Percentiles rank a stretch among this genome's conserved stretches.
These are phyloP conservation scores for Escovopsis sp. DNA, from an alignment of 2,329 filamentous ascomycete species.

Conservation along the genomic window DNA sequence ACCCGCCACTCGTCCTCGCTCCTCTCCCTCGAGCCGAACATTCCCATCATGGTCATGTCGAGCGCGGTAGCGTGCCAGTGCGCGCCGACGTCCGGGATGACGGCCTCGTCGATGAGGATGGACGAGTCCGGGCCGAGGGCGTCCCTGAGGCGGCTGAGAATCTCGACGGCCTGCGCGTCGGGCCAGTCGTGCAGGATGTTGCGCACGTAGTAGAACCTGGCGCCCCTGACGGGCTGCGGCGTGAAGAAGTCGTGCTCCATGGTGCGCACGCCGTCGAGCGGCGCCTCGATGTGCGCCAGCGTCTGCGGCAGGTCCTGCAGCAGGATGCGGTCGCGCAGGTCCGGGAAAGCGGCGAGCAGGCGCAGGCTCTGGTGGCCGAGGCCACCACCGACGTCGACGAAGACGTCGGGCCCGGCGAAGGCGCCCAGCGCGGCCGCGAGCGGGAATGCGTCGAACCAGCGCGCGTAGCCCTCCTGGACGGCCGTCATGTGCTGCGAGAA, in stretches of 20 bases:
- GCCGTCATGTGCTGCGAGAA: background rate
- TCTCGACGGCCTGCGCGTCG: constrained; percentile 14
- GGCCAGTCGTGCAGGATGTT: constrained; percentile 24
- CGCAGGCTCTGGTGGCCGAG: background rate
- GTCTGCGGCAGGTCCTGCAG: constrained; percentile 1
- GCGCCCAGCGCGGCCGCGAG: background rate
- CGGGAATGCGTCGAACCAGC: background rate
- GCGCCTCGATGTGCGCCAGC: background rate
- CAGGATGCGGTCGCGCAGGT: background rate
- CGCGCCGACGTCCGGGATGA: constrained; percentile 12
- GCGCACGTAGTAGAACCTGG: constrained; percentile 15
- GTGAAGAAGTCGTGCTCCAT: constrained; percentile 12
- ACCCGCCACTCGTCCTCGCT: background rate
- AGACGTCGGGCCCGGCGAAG: background rate
- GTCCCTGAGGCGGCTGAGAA: constrained; percentile 16
- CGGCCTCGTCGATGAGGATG: constrained; percentile 21
- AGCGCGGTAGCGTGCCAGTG: background rate
- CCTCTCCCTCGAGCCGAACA: background rate
- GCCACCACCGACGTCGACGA: background rate
- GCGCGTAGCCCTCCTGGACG: background rate
- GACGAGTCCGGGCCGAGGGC: constrained; percentile 20
- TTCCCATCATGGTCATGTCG: background rate
- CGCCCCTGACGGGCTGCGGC: constrained; percentile 8
- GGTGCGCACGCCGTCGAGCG: constrained; percentile 1
- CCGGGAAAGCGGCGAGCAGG: background rate